Base-by-base conservation (phyloP, 169 alveolate species). In the Plasmodium fragile region DNA sequence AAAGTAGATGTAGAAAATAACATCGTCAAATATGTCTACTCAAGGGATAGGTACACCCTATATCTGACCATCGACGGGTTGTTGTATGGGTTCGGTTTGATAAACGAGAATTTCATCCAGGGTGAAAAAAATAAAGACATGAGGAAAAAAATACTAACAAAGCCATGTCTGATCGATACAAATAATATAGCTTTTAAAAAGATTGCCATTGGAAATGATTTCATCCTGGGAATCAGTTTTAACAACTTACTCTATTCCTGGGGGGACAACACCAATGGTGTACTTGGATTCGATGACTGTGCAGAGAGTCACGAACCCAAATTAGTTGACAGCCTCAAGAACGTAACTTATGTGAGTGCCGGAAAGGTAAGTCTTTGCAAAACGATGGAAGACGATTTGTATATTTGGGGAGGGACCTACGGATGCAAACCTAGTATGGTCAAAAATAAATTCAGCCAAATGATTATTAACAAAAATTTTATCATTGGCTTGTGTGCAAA, bases 161-260 rank as follows among this genome's bases (percentile, higher is more conserved):
- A 36, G 22, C 93, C 93, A 3, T 72, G 59, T 87, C 73, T 77
- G 45, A 78, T 87, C 25, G 36, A 87, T 87, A 87, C 93, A 39
- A 87, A 87, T 55, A 75, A 87, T 87, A 87, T 87, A 78, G 32
- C 81, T 87, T 87, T 87, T 87, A 87, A 87, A 59, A 87, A 87
- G 59, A 77, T 87, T 4, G 7, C 93, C 22, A 71, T 87, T 3
- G 93, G 93, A 1, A 77, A 10, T 34, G 41, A 87, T 59, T 87
- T 87, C 45, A 55, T 87, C 7, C 32, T 87, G 28, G 93, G 73
- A 4, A 77, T 87, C 4, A 36, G 45, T 87, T 77, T 87, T 77
- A 22, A 87, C 34, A 87, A 87, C 39, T 53, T n/a, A 16, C 34
- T 87, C 18, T 87, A 87, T 70, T 87, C 93, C 5, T 87, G 93